Base-by-base conservation (phyloP, 805 yeast species). In the Cephaloascus albidus region DNA sequence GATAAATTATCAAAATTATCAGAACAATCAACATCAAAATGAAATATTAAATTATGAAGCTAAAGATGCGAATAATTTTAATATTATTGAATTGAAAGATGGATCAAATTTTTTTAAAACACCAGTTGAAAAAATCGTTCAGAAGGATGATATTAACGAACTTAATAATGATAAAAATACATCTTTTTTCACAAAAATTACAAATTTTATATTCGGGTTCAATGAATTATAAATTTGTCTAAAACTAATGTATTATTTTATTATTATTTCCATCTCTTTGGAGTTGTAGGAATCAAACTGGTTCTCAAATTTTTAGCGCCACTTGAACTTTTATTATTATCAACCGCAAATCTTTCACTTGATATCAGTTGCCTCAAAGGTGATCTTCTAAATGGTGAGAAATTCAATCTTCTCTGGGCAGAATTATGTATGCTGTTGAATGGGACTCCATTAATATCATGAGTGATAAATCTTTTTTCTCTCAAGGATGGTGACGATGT, bases 381-480 rank as follows among this genome's bases (percentile, higher is more conserved):
- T n/a, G 18, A n/a, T 10, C 16, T 31, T 31, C 33, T 31, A n/a
- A 6, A n/a, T 31, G 6, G n/a, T n/a, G n/a, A n/a, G n/a, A n/a
- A n/a, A n/a, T n/a, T n/a, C n/a, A n/a, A n/a, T n/a, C n/a, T n/a
- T n/a, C n/a, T n/a, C n/a, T n/a, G n/a, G n/a, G n/a, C n/a, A n/a
- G n/a, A n/a, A n/a, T n/a, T n/a, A 38, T 20, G 33, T 38, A 47
- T 18, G 26, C 47, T 45, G 30, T 52, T 57, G 30, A 49, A 48
- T 10, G 51, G 55, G 23, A 55, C 58, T 30, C 72, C 72, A 36
- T 63, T 52, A 16, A 60, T 47, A 47, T 75, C 76, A 47, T 78
- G 84, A 10, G 74, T 72, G 18, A 65, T 61, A 48, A 78, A 78
- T 2, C 73, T 57, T 38, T 63, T 68, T 52, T 37, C 57, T 57